Percentiles rank a stretch among this genome's conserved stretches.
phyloP scores from a whole-genome alignment of 163 green algal species.

The Scenedesmus sp. region DNA sequence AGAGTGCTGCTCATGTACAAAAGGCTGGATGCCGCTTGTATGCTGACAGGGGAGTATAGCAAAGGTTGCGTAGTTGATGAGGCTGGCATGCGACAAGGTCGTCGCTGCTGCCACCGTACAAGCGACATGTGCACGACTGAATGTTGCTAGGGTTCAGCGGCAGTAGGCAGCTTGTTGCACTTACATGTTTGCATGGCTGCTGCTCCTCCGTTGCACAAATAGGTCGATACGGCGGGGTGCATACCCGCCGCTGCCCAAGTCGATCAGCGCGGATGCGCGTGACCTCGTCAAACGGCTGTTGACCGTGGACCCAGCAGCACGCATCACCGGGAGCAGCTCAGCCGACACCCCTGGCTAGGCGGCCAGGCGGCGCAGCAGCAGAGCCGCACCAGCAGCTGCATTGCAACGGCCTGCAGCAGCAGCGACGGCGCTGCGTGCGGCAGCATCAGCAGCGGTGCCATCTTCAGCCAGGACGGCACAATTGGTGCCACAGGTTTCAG shows the following conservation, averaged over 20 bases:
- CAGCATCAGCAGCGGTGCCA: not conserved
- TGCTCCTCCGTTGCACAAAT: too few relatives aligned
- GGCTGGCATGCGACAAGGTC: too few relatives aligned
- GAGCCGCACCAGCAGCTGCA: not conserved
- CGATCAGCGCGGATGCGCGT: constrained; percentile 56
- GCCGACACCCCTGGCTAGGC: constrained; percentile 33
- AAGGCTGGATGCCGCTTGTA: too few relatives aligned
- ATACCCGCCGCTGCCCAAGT: constrained; percentile 56
- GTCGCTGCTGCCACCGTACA: too few relatives aligned
- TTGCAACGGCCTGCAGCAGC: not conserved
- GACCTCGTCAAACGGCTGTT: constrained; percentile 69
- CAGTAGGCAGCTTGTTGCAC: too few relatives aligned
- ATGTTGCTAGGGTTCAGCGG: too few relatives aligned
- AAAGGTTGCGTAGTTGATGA: too few relatives aligned
- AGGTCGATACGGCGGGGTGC: constrained; percentile 59
- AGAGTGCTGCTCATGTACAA: too few relatives aligned
- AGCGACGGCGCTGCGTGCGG: not conserved
- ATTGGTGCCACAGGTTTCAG: not conserved
- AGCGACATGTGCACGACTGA: too few relatives aligned
- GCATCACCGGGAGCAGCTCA: constrained; percentile 53
- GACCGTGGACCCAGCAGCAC: constrained; percentile 57
- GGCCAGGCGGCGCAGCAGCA: not conserved
- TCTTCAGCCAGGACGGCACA: not conserved
- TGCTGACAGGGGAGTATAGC: too few relatives aligned
- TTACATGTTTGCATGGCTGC: not conserved